Conservation (phyloP, 805 yeast genomes). For the Spathaspora sp. region DNA sequence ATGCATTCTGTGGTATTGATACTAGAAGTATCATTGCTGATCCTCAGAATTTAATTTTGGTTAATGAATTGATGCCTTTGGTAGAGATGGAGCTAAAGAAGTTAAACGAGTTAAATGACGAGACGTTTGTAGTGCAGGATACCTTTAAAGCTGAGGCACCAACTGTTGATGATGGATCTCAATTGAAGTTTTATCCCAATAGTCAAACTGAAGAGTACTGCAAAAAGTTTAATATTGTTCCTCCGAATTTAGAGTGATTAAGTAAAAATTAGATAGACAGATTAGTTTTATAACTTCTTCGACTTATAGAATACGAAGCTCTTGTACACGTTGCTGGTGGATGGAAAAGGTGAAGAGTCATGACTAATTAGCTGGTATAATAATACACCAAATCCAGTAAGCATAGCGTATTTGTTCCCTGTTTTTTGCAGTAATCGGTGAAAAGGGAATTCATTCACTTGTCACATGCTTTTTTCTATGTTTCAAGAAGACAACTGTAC, state of each 20-base stretch:
- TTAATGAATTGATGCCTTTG: conserved; percentile 16
- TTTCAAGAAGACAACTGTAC: no score
- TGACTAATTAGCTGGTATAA: no score
- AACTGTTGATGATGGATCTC: conserved; percentile 10
- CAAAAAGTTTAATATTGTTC: conserved; percentile 16
- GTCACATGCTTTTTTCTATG: no score
- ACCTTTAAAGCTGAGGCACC: conserved; percentile 28
- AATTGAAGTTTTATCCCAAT: conserved; percentile 30
- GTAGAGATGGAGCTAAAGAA: conserved; percentile 16
- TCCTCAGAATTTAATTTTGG: conserved; percentile 10
- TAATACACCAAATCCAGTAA: no score
- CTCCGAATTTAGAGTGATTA: neutral
- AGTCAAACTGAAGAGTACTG: conserved; percentile 35
- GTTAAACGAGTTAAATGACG: conserved; percentile 7
- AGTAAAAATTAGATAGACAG: no score
- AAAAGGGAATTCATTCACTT: no score
- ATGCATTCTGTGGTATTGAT: conserved; percentile 12
- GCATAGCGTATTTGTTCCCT: no score
- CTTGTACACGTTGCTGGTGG: no score
- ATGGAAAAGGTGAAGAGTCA: no score
- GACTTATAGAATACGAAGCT: no score
- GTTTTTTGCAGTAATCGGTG: no score
- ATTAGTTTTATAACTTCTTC: no score
- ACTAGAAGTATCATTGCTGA: conserved; percentile 10
- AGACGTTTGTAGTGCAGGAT: conserved; percentile 16